Base-by-base conservation (phyloP, 1,139 yeast species). In the Scheffersomyces quercinus region DNA sequence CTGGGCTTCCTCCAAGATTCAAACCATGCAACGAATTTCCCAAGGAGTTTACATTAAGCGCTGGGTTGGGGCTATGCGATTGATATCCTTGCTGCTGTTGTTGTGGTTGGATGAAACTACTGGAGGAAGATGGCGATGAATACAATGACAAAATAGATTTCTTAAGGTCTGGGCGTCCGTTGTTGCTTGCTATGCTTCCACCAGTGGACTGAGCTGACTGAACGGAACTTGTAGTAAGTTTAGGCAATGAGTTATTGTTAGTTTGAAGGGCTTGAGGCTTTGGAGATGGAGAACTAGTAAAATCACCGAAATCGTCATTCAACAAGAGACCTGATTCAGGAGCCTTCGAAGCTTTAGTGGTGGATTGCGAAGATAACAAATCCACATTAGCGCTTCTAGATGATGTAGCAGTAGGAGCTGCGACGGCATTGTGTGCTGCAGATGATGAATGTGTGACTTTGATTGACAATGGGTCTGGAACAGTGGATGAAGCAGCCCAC, bases 61-160 rank as follows among this genome's bases (percentile, higher is more conserved):
- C 28, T 2, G 46, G 39, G 33, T 44, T 32, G 45, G 42, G 31
- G 39, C 46, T 50, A 40, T 24, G 40, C 31, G 35, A 37, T 34
- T 41, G 46, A 40, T 37, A 38, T 28, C 43, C 52, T 28, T 40
- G 51, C 14, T 13, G 14, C 28, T 38, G 53, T 24, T 42, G 43
- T 29, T 35, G 51, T 29, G 62, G 67, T 42, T 64, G 69, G 30
- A 61, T 45, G 44, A 68, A 66, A 38, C 73, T 64, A 24, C 69
- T 59, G 1, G 75, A 67, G 1, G 74, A 64, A 2, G 75, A 66
- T 11, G 93, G 88, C 2, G 88, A 78, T 2, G 97, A 85, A 62
- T 93, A 93, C 46, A 93, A 75, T 15, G 97, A 89, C 48, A 93
- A 70, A 49, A 93, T 93, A 1, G 97, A 88, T 66, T 88, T 88